Evolutionary conservation across 1,139 yeast species (phyloP).

Genomic region (Candida sojae): DNA sequence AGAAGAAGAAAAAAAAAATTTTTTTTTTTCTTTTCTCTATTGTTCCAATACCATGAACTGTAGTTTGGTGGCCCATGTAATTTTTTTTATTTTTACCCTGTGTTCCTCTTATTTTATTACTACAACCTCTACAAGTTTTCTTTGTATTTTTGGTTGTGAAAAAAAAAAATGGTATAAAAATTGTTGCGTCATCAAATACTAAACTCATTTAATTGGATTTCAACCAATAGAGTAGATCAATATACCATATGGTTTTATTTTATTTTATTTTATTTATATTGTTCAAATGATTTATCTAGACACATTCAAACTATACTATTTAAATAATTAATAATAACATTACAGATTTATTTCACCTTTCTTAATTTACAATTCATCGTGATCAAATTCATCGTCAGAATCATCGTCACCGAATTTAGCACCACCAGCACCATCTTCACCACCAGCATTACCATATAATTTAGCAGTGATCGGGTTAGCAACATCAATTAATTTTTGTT

Average conservation of each 20-base stretch:
- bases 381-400: slow-evolving; percentile 66
- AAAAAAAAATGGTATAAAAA: neutral
- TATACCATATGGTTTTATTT: too few species aligned
- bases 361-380: slow-evolving; percentile 43
- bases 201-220: neutral
- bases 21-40: neutral
- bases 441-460: slow-evolving; percentile 70
- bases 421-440: slow-evolving; percentile 26
- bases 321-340: neutral
- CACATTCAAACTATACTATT: neutral
- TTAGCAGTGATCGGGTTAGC: slow-evolving; percentile 94
- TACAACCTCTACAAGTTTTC: neutral
- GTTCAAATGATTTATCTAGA: neutral
- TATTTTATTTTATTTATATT: neutral
- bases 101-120: neutral
- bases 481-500: slow-evolving; percentile 77
- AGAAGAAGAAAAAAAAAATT: neutral
- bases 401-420: slow-evolving; percentile 57
- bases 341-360: neutral
- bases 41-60: neutral
- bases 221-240: too few species aligned
- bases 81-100: neutral
- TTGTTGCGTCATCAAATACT: neutral
- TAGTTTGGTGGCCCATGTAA: neutral
- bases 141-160: neutral